phyloP scores from a whole-genome alignment of 2,329 filamentous ascomycete genomes.

The Neophaeococcomyces mojaviensis region DNA sequence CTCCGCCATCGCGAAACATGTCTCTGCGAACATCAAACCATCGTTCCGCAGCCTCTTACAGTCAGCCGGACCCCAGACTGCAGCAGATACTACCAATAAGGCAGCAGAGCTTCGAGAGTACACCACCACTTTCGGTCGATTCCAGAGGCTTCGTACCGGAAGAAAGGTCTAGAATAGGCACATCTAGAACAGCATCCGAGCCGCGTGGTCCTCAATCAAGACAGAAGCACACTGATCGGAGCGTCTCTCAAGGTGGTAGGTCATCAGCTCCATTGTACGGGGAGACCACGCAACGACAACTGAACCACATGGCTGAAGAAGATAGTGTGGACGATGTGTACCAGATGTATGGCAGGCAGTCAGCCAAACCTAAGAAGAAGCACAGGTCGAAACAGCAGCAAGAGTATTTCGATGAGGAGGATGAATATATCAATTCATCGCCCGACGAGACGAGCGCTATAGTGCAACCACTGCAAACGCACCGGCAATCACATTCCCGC shows the following conservation, averaged over 20 bases:
- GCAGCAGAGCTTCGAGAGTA: not conserved
- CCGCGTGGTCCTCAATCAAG: slow-evolving; percentile 36
- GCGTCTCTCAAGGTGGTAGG: slow-evolving; percentile 11
- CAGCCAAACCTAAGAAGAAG: slow-evolving; percentile 51
- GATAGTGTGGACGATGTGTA: slow-evolving; percentile 37
- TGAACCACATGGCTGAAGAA: slow-evolving; percentile 29
- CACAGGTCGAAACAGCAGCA: slow-evolving; percentile 42
- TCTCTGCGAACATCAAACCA: slow-evolving; percentile 10
- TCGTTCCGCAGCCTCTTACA: not conserved
- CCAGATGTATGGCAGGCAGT: slow-evolving; percentile 45
- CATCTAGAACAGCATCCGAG: slow-evolving; percentile 45
- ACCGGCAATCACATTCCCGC: slow-evolving; percentile 6
- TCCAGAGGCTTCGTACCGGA: slow-evolving; percentile 19
- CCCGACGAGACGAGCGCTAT: not conserved
- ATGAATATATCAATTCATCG: slow-evolving; percentile 49
- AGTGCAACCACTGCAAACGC: not conserved
- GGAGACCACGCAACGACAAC: slow-evolving; percentile 25
- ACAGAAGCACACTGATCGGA: slow-evolving; percentile 13
- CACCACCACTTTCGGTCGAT: slow-evolving; percentile 1
- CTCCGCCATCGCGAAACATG: slow-evolving; percentile 28
- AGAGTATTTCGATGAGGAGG: slow-evolving; percentile 69
- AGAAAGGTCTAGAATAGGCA: slow-evolving; percentile 39
- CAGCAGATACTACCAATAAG: not conserved
- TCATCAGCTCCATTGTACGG: slow-evolving; percentile 25
- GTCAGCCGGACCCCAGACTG: not conserved